Conservation (phyloP, 2,329 filamentous ascomycete genomes). For the Sporothrix euskadiensis region DNA sequence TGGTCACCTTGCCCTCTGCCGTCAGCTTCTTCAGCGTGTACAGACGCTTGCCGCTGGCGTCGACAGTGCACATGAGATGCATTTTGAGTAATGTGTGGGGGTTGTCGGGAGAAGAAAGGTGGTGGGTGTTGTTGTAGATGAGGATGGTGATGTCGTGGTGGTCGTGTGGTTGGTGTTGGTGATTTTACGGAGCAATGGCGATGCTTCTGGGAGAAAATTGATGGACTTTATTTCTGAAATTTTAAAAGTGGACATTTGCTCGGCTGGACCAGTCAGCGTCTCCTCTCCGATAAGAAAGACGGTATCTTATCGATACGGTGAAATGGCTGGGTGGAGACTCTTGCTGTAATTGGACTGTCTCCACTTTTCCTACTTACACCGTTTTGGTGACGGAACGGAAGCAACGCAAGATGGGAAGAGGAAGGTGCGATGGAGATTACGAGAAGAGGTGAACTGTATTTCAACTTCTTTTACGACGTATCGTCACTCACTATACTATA, state of each 20-base stretch:
- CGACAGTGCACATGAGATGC: slow-evolving; percentile 81
- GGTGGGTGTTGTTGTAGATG: background rate
- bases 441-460: background rate
- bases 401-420: background rate
- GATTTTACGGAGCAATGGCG: too few species aligned
- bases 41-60: slow-evolving; percentile 77
- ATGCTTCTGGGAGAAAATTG: background rate
- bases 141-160: background rate
- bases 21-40: slow-evolving; percentile 95
- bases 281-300: background rate
- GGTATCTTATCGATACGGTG: slow-evolving; percentile 1
- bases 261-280: background rate
- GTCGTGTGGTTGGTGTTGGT: slow-evolving; percentile 1
- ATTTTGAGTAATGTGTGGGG: slow-evolving; percentile 39
- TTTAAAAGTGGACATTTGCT: slow-evolving; percentile 11
- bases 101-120: background rate
- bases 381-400: background rate
- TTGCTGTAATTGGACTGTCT: background rate
- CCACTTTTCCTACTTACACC: slow-evolving; percentile 17
- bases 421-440: background rate
- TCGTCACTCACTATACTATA: background rate
- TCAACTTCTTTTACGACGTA: background rate
- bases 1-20: slow-evolving; percentile 76
- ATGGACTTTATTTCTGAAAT: background rate
- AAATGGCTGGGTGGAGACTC: background rate